Percentiles rank a stretch among this genome's conserved stretches.
Conservation (phyloP, 2,329 filamentous ascomycete genomes). For the Dactylellina drechsleri region DNA sequence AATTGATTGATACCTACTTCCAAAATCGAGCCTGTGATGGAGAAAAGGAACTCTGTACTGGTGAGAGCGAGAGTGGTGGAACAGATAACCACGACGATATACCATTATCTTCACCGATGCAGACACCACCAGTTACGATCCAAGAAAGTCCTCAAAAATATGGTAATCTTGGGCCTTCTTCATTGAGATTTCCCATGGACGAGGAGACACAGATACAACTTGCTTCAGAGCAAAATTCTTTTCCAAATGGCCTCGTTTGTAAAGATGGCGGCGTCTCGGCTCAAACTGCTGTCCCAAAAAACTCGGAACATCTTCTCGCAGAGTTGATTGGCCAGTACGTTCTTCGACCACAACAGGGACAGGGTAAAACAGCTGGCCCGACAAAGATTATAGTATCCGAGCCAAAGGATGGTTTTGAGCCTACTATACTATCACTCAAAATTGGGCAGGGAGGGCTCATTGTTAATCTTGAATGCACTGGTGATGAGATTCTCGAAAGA, state of each 20-base stretch:
- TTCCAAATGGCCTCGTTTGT: no score
- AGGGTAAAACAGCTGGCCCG: background rate
- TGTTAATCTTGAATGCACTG: slow-evolving; percentile 25
- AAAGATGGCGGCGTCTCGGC: no score
- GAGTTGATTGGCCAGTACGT: background rate
- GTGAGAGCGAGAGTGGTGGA: no score
- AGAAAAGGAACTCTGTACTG: no score
- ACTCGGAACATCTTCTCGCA: no score
- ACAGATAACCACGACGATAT: background rate
- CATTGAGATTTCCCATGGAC: slow-evolving; percentile 35
- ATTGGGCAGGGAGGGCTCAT: slow-evolving; percentile 11
- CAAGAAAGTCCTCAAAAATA: background rate
- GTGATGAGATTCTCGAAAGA: slow-evolving; percentile 5
- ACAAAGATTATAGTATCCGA: slow-evolving; percentile 9
- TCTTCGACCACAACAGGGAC: background rate
- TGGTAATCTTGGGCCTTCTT: slow-evolving; percentile 18
- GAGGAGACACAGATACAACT: slow-evolving; percentile 30
- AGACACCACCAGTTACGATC: background rate
- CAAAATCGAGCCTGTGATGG: background rate
- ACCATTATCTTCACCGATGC: background rate
- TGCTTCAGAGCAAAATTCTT: background rate
- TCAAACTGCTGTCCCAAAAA: no score
- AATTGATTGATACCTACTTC: slow-evolving; percentile 22
- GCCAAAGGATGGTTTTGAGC: background rate
- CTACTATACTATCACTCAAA: slow-evolving; percentile 9